Base-by-base conservation (phyloP, 208 protist species). In the Lotmaria passim region DNA sequence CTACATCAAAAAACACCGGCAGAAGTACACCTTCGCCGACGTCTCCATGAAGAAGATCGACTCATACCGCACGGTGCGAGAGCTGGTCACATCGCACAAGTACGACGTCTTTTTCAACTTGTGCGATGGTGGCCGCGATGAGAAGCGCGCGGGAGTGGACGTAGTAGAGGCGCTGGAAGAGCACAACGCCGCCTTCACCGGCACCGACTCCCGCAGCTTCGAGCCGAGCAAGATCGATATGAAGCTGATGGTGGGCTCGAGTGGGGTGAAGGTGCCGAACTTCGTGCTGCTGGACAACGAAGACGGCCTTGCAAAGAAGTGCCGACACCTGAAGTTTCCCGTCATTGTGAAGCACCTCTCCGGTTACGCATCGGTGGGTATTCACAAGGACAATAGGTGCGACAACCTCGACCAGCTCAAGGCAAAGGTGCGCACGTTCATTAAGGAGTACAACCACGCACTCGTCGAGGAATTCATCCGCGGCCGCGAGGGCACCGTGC, bases 311-410 rank as follows among this genome's bases (percentile, higher is more conserved):
- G 89, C 86, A 31, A 90, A 93, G 75, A 90, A 91, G 71, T 95
- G 90, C 75, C 80, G 86, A 7, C 86, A 93, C 72, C 69, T 96
- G 46, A 79, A 81, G 59, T 94, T 94, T 66, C 91, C 91, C 24
- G 87, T 96, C n/a, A 96, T 96, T 72, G 87, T 94, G 34, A 96
- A 96, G 70, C 91, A 94, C 73, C 71, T 93, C 19, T 90, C 85
- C 24, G 91, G 91, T 12, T 96, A 93, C 76, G 87, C 89, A 26
- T 94, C 89, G 19, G 89, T 96, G 12, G 91, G 91, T 50, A 94
- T 96, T 63, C 52, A 87, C 71, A 89, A 93, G 59, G 91, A 96
- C 55, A 93, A 79, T 70, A 84, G 86, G 14, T 96, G 91, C 63
- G 79, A 91, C 61, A 92, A 70, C 48, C 66, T 94, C 17, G 83